Evolutionary conservation across 148 eudicot genomes (phyloP).

Genomic region (Rhododendron williamsianum): DNA sequence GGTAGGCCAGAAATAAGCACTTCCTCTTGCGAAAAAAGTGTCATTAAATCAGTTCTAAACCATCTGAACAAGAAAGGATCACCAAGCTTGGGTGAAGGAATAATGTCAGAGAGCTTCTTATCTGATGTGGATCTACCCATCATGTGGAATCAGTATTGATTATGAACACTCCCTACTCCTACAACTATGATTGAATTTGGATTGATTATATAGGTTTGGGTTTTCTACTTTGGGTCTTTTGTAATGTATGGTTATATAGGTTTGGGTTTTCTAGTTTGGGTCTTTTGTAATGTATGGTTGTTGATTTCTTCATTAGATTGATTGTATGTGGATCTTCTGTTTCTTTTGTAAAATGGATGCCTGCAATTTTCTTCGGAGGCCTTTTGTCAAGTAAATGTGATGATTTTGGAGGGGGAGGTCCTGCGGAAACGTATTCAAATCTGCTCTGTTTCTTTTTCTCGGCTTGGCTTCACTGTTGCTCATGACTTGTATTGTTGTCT

Average conservation of each 20-base stretch:
- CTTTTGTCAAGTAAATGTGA: background rate
- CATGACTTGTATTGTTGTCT: no score
- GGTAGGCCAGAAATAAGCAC: conserved; percentile 15
- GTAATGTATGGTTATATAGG: background rate
- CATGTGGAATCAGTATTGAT: conserved; percentile 50
- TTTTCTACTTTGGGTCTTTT: background rate
- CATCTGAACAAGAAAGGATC: conserved; percentile 47
- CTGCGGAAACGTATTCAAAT: no score
- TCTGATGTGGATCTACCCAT: conserved; percentile 50
- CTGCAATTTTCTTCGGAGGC: background rate
- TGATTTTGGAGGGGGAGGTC: no score
- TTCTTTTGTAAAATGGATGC: background rate
- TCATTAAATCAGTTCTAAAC: conserved; percentile 43
- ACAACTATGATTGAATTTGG: background rate
- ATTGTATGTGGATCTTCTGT: background rate
- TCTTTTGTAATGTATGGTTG: background rate
- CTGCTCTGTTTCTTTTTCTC: no score
- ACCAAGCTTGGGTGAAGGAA: conserved; percentile 40
- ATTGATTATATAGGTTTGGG: background rate
- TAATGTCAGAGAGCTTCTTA: conserved; percentile 48
- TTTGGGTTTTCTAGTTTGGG: background rate
- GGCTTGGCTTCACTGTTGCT: no score
- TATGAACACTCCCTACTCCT: background rate
- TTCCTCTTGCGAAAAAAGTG: conserved; percentile 37
- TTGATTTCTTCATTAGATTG: background rate